Base-by-base conservation (phyloP, 495 filamentous ascomycete species). In the Lasiosphaeria miniovina region DNA sequence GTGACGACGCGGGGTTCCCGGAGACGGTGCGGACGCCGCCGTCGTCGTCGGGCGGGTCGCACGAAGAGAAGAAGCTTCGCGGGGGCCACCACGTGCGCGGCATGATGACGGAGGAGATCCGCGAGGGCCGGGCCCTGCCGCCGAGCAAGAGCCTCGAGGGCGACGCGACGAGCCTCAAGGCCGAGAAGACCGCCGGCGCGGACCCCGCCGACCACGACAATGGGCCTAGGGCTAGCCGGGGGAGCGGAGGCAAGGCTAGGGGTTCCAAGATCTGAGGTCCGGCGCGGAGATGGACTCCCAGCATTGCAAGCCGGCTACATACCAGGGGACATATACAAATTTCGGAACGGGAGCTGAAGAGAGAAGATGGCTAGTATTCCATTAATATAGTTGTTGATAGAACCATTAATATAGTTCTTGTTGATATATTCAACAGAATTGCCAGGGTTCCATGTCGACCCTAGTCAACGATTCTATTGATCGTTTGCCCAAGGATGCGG, bases 51-150 rank as follows among this genome's bases (percentile, higher is more conserved):
- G 50, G 54, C 3, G 58, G 62, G 7, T 61, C 54, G 12, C 62
- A 61, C 43, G 62, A 61, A 36, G 62, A 61, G 36, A 65, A 61
- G 55, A 61, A 57, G 53, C 24, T 65, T 6, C 40, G 55, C 9
- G 40, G 40, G 1, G 59, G 59, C n/a, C 56, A 62, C 38, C 57
- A 59, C 43, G 56, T 65, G 2, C 32, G 59, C 8, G 63, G 59
- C 5, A 61, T 65, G 59, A 56, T 61, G 55, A 62, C 62, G 6
- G 52, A 53, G 32, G 54, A 60, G 49, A 60, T 55, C 24, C 14
- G 58, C 6, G 32, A 61, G 38, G 62, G 62, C 9, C 49, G 31
- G 34, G 54, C 35, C 33, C 49, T 3, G 49, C 5, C 5, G 49
- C 17, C 17, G 15, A 35, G 17, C 6, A 58, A 60, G 51, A 61